Evolutionary conservation across 169 alveolate genomes (phyloP).

Genomic region (Plasmodium relictum): DNA sequence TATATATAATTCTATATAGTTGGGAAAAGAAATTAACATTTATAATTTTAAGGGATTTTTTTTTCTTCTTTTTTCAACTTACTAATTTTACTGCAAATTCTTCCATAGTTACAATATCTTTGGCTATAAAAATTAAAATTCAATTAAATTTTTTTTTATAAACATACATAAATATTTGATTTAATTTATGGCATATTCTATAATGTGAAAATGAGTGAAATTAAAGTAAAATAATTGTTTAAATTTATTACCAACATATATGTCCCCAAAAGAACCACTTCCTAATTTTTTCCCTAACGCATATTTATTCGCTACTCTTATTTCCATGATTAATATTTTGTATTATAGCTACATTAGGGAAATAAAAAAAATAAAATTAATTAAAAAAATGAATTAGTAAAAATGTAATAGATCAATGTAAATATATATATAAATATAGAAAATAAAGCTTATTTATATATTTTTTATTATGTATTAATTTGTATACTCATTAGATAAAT

Average conservation of each 20-base stretch:
- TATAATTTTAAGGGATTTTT: background rate
- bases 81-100: slow-evolving; percentile 97
- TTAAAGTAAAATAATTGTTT: background rate
- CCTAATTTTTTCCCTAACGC: slow-evolving; percentile 98
- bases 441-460: background rate
- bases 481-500: background rate
- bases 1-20: background rate
- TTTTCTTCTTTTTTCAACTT: slow-evolving; percentile 42
- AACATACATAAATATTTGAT: background rate
- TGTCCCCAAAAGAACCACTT: slow-evolving; percentile 99
- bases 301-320: slow-evolving; percentile 97
- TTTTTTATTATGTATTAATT: background rate
- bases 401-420: background rate
- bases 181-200: background rate
- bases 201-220: background rate
- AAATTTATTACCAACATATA: slow-evolving; percentile 91
- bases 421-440: background rate
- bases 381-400: background rate
- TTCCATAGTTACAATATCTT: slow-evolving; percentile 95
- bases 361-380: slow-evolving; percentile 7
- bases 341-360: slow-evolving; percentile 40
- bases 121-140: slow-evolving; percentile 81
- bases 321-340: slow-evolving; percentile 89
- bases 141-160: background rate
- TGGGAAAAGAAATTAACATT: background rate